These are phyloP conservation scores for Hibiscus mutabilis DNA, from an alignment of 345 rosid genomes.

Conservation along the genomic window DNA sequence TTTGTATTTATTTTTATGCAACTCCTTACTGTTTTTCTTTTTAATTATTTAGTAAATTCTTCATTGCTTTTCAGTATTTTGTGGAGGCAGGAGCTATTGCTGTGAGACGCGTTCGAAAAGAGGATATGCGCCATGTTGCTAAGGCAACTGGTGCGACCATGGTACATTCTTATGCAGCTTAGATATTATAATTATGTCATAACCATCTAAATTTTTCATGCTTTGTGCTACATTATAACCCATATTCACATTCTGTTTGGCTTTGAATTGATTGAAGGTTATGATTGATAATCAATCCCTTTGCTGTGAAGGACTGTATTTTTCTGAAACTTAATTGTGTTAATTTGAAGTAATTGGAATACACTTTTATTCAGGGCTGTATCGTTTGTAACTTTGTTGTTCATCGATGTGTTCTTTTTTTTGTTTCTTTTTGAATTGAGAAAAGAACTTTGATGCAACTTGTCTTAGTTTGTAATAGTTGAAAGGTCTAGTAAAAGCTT, in stretches of 20 bases:
- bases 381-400: neutral
- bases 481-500: neutral
- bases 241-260: neutral
- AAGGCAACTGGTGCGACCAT: constrained; percentile 98
- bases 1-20: neutral
- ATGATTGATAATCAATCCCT: neutral
- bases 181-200: neutral
- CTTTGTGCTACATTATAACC: neutral
- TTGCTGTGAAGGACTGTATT: neutral
- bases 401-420: too few species aligned
- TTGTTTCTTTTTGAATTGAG: too few species aligned
- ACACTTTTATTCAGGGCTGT: neutral
- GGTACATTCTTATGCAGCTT: constrained; percentile 29
- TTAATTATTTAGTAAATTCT: neutral
- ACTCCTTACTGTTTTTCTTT: neutral
- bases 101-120: constrained; percentile 90
- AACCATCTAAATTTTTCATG: neutral
- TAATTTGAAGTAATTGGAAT: neutral
- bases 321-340: neutral
- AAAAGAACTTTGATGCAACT: neutral
- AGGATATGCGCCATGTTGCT: constrained; percentile 97
- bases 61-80: constrained; percentile 59
- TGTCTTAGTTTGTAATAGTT: neutral
- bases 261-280: neutral
- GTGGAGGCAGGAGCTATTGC: constrained; percentile 98